phyloP scores from a whole-genome alignment of 306 rosid genomes.

The Astragalus membranaceus region DNA sequence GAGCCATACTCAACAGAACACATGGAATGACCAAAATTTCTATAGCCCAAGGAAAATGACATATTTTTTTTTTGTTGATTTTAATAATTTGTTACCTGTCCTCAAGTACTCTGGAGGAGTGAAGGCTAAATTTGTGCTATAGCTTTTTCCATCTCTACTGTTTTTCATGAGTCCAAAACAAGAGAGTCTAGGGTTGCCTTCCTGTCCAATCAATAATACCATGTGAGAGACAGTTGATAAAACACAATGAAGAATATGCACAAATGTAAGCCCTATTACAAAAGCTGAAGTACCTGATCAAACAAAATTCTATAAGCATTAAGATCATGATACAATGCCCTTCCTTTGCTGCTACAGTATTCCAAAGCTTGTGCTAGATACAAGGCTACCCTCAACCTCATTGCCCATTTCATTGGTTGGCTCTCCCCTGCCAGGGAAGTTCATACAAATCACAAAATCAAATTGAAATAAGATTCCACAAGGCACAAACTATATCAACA shows the following conservation, averaged over 20 bases:
- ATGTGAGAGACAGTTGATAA: conserved; percentile 13
- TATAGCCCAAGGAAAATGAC: background rate
- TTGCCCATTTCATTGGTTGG: conserved; percentile 98
- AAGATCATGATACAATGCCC: conserved; percentile 92
- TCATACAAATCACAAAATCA: conserved; percentile 28
- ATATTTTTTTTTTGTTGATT: background rate
- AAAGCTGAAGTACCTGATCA: conserved; percentile 53
- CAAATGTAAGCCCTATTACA: background rate
- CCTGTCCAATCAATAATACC: conserved; percentile 41
- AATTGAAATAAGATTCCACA: conserved; percentile 10
- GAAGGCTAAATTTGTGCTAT: conserved; percentile 94
- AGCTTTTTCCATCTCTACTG: conserved; percentile 96
- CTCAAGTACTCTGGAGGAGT: conserved; percentile 99
- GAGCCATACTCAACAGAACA: background rate
- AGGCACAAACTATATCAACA: conserved; percentile 9
- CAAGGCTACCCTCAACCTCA: conserved; percentile 98
- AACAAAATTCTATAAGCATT: conserved; percentile 95
- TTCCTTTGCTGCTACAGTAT: conserved; percentile 77
- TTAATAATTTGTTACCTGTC: conserved; percentile 51
- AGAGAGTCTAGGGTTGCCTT: conserved; percentile 87
- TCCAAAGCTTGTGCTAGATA: conserved; percentile 94
- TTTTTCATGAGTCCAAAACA: conserved; percentile 99
- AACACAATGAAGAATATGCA: conserved; percentile 7
- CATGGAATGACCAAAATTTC: background rate
- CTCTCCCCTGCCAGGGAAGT: conserved; percentile 62